These are phyloP conservation scores for Leishmania martiniquensis DNA, from an alignment of 208 protist species.

Conservation along the genomic window DNA sequence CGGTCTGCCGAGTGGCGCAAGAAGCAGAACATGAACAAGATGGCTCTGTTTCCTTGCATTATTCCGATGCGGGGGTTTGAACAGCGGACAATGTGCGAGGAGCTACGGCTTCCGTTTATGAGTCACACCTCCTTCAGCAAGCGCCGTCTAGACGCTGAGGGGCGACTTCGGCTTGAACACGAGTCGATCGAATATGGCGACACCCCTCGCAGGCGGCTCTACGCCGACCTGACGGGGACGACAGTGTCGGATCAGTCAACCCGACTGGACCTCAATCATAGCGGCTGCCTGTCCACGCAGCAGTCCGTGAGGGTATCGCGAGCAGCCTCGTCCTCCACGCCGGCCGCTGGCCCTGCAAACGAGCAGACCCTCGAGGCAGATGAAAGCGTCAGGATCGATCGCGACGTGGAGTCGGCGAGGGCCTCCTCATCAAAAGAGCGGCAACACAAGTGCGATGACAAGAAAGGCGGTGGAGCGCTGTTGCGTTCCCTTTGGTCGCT, in stretches of 20 bases:
- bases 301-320: neutral
- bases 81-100: constrained; percentile 42
- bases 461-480: neutral
- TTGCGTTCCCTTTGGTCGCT: constrained; percentile 19
- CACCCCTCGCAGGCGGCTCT: constrained; percentile 21
- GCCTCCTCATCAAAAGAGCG: neutral
- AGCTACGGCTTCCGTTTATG: constrained; percentile 42
- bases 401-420: too few species aligned
- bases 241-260: neutral
- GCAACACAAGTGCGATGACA: neutral
- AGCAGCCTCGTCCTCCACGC: neutral
- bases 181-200: constrained; percentile 29
- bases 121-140: constrained; percentile 19
- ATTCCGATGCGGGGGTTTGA: constrained; percentile 64
- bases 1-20: constrained; percentile 41
- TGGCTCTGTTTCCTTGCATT: constrained; percentile 58
- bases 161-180: constrained; percentile 15
- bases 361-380: neutral
- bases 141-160: constrained; percentile 18
- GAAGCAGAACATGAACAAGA: constrained; percentile 53
- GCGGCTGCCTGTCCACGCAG: neutral
- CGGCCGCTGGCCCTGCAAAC: neutral
- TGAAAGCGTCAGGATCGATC: neutral
- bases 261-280: neutral
- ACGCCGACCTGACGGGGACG: neutral